A percentile compares a stretch with the other conserved stretches of the same genome.
Evolutionary conservation across 257 asterid species (phyloP).

Genomic region (Avicennia marina): DNA sequence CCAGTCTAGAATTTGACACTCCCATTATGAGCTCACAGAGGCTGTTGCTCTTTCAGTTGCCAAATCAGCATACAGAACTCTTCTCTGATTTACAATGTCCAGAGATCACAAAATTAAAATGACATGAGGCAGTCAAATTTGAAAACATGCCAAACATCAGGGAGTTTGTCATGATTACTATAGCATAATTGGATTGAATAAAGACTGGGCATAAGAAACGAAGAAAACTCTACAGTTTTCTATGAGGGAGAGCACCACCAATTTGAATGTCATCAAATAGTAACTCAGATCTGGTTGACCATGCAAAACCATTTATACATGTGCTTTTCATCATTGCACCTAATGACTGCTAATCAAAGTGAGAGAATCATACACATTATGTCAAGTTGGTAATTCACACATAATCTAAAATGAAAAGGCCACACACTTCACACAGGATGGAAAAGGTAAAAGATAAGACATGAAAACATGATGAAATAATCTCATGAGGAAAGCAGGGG

Average conservation of each 20-base stretch:
- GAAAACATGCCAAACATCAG: neutral
- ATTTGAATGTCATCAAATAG: constrained; percentile 1
- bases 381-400: neutral
- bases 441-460: neutral
- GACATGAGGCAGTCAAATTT: neutral
- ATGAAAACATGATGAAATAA: neutral
- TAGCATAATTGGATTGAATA: neutral
- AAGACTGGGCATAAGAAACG: neutral
- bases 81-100: constrained; percentile 15
- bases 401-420: neutral
- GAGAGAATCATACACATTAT: neutral
- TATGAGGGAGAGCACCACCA: constrained; percentile 2
- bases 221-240: neutral
- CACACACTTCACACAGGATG: neutral
- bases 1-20: constrained; percentile 68
- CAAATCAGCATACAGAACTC: constrained; percentile 21
- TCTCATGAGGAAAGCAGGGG: neutral
- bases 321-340: neutral
- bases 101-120: neutral
- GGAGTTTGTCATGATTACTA: neutral
- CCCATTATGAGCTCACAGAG: constrained; percentile 51
- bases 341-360: neutral
- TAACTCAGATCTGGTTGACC: constrained; percentile 3
- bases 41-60: constrained; percentile 14
- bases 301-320: neutral